Percentiles rank a stretch among this genome's conserved stretches.
Conservation (phyloP, 179 eudicot genomes). For the Beta lomatogona region DNA sequence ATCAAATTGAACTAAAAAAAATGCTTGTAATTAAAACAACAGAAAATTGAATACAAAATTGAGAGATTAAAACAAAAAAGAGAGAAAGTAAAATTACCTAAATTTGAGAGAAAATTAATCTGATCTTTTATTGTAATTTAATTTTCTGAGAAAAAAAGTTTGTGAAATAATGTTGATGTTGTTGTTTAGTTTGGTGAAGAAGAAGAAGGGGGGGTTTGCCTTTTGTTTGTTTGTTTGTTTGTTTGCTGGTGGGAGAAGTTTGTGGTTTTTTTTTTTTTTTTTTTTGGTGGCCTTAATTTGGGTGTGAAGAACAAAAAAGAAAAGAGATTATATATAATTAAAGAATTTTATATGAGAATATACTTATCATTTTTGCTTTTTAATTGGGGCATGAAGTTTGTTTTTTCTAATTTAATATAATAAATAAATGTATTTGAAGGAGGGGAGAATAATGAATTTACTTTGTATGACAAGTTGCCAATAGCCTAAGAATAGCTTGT, state of each 20-base stretch:
- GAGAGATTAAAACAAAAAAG: not conserved
- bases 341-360: constrained; percentile 17
- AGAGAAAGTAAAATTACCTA: no score
- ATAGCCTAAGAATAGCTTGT: constrained; percentile 35
- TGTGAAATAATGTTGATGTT: constrained; percentile 1
- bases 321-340: not conserved
- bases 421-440: not conserved
- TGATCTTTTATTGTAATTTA: constrained; percentile 18
- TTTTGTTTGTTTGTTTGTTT: constrained; percentile 25
- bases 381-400: constrained; percentile 1
- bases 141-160: not conserved
- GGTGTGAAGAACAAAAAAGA: not conserved
- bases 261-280: not conserved
- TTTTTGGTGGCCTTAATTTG: constrained; percentile 9
- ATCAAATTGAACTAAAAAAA: constrained; percentile 14
- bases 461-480: constrained; percentile 30
- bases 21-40: constrained; percentile 15
- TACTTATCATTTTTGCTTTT: constrained; percentile 27
- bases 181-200: constrained; percentile 24
- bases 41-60: not conserved
- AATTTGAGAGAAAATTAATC: constrained; percentile 8
- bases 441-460: not conserved
- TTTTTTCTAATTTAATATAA: not conserved
- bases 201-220: constrained; percentile 5
- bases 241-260: constrained; percentile 23